Evolutionary conservation across 495 filamentous ascomycete species (phyloP), one percentile per base, ranked within the genome.

Genomic region (Penicillium macrosclerotiorum): DNA sequence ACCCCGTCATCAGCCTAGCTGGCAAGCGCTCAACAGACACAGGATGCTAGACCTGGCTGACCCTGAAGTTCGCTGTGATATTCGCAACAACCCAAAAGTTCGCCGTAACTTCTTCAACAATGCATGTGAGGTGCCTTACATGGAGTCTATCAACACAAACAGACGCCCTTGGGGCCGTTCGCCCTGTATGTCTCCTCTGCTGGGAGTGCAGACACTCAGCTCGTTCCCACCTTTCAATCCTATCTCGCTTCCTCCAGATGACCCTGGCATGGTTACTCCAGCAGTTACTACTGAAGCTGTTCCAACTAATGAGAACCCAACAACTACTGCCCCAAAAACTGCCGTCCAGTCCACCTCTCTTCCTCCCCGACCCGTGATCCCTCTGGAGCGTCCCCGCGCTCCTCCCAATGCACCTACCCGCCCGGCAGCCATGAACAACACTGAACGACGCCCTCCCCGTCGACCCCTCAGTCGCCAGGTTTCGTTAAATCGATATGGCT

Each of bases 61-160:
- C 7, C 36, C 45, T 3, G 27, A 24, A 5, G 36, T 40, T 12
- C 13, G 27, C 7, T 29, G 36, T 3, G 27, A 24, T 3, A 29
- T 40, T 12, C 13, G 27, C 7, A n/a, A 47, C 19, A 32, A 27
- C 14, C 20, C 16, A 16, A 27, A 26, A 9, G 5, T 25, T 25
- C 26, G 26, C 5, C 36, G 19, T 1, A 22, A 30, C 8, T 32
- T 38, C 13, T 22, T 22, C 8, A 34, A 40, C 20, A 39, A 39
- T 22, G 26, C 34, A 12, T 33, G 17, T 18, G 18, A 27, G 17
- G 34, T 40, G 20, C 36, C 45, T 5, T 40, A 39, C 36, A 47
- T 40, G 35, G 45, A 20, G 12, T 29, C 45, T 8, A 12, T 6
- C 3, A 14, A 14, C 0, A 17, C 17, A 16, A 12, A 17, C 23